These are phyloP conservation scores for Aspergillus funiculosus DNA, from an alignment of 495 filamentous ascomycete genomes.

Conservation along the genomic window DNA sequence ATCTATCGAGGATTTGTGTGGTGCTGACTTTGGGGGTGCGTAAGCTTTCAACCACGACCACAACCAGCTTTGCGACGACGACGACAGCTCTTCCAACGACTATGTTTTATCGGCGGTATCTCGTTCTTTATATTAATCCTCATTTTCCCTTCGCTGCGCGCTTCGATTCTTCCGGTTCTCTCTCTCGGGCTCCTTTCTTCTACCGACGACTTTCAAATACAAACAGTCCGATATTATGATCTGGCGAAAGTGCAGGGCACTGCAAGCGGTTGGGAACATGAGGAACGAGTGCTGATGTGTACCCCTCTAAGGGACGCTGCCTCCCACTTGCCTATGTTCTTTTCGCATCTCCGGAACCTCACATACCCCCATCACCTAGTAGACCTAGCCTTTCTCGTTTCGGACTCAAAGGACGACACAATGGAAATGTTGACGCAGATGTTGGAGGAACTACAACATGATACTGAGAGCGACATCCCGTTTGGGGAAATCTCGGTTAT, in stretches of 20 bases:
- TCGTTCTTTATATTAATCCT: slow-evolving; percentile 62
- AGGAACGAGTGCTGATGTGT: slow-evolving; percentile 91
- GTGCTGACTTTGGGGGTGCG: background rate
- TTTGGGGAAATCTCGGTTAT: slow-evolving; percentile 97
- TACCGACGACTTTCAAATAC: slow-evolving; percentile 67
- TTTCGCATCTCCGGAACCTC: slow-evolving; percentile 88
- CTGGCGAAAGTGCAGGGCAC: slow-evolving; percentile 84
- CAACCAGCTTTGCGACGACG: slow-evolving; percentile 68
- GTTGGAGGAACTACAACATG: slow-evolving; percentile 73
- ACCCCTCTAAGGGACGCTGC: slow-evolving; percentile 92
- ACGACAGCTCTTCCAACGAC: slow-evolving; percentile 63
- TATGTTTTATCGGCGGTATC: slow-evolving; percentile 47
- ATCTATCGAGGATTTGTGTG: background rate
- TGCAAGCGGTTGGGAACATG: slow-evolving; percentile 86
- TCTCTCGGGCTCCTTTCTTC: slow-evolving; percentile 67
- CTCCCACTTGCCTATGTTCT: slow-evolving; percentile 95
- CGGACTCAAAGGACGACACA: slow-evolving; percentile 92
- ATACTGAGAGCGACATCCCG: slow-evolving; percentile 67
- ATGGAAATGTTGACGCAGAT: slow-evolving; percentile 66
- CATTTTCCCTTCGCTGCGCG: slow-evolving; percentile 61
- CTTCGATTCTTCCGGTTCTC: slow-evolving; percentile 53
- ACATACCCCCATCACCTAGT: slow-evolving; percentile 97
- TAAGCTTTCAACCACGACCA: slow-evolving; percentile 82
- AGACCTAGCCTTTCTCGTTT: slow-evolving; percentile 94
- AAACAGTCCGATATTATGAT: slow-evolving; percentile 96